Conservation (phyloP, 2,329 filamentous ascomycete genomes). For the Pseudogymnoascus sp. region DNA sequence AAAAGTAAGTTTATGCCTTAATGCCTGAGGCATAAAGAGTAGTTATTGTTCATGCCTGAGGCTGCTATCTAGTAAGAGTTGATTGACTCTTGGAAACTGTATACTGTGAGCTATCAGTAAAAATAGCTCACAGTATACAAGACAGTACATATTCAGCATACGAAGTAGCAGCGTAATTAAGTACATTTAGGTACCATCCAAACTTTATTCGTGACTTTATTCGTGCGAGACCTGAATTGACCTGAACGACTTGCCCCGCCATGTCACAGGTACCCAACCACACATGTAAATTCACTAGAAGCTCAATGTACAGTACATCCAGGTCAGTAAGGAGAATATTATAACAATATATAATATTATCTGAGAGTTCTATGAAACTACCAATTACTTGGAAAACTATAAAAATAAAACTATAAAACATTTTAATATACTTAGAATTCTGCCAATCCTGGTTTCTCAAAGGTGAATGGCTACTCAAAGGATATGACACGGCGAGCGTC, state of each 20-base stretch:
- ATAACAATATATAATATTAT: background rate
- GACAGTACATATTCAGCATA: background rate
- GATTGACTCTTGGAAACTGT: background rate
- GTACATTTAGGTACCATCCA: background rate
- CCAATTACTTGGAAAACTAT: background rate
- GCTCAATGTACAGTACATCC: background rate
- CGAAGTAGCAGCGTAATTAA: background rate
- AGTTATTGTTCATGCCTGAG: background rate
- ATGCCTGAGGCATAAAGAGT: background rate
- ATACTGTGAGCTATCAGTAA: too few relatives aligned
- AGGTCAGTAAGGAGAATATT: background rate
- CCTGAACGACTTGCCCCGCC: background rate
- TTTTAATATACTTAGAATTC: background rate
- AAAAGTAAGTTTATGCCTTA: background rate
- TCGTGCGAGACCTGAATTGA: background rate
- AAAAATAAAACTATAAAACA: background rate
- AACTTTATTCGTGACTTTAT: background rate
- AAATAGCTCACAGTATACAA: background rate
- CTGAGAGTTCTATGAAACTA: background rate
- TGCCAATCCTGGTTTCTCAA: background rate
- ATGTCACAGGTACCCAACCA: background rate
- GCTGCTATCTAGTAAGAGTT: background rate
- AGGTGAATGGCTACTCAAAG: background rate
- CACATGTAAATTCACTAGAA: background rate
- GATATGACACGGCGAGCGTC: background rate